Conservation (phyloP, 2,329 filamentous ascomycete species). For the Neobulgaria alba region DNA sequence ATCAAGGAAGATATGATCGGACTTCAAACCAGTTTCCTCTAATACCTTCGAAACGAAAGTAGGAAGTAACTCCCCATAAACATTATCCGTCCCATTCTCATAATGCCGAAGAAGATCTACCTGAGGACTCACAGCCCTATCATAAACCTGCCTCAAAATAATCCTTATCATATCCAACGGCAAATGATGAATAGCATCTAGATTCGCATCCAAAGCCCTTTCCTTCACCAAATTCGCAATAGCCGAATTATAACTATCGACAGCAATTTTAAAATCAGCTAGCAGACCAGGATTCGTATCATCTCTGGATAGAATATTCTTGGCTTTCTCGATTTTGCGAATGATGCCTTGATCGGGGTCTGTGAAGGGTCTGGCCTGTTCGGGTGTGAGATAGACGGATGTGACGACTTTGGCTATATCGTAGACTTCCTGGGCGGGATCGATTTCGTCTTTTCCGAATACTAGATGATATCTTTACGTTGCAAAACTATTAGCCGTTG, state of each 20-base stretch:
- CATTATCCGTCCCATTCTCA: slow-evolving; percentile 82
- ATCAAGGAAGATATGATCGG: slow-evolving; percentile 83
- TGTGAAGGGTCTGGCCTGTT: slow-evolving; percentile 58
- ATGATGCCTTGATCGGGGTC: slow-evolving; percentile 67
- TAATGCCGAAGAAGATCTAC: slow-evolving; percentile 80
- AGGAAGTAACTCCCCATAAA: slow-evolving; percentile 87
- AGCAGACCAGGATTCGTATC: slow-evolving; percentile 56
- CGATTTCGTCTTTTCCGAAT: slow-evolving; percentile 68
- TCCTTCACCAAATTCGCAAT: slow-evolving; percentile 57
- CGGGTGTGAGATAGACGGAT: slow-evolving; percentile 67
- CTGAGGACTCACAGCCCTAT: slow-evolving; percentile 82
- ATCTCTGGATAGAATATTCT: slow-evolving; percentile 14
- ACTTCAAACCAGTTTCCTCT: slow-evolving; percentile 65
- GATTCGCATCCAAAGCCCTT: slow-evolving; percentile 62
- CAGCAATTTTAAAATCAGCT: slow-evolving; percentile 60
- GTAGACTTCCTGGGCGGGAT: slow-evolving; percentile 66
- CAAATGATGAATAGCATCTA: slow-evolving; percentile 61
- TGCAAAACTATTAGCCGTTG: slow-evolving; percentile 10
- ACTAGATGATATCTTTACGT: slow-evolving; percentile 59
- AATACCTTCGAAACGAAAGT: slow-evolving; percentile 80
- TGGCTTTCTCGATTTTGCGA: slow-evolving; percentile 66
- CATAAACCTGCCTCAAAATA: slow-evolving; percentile 81
- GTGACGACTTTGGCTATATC: slow-evolving; percentile 61
- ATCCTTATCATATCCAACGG: slow-evolving; percentile 67
- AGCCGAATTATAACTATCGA: slow-evolving; percentile 69